Evolutionary conservation across 257 asterid species (phyloP), one percentile per base, ranked within the genome.

Genomic region (Plantago elongata): DNA sequence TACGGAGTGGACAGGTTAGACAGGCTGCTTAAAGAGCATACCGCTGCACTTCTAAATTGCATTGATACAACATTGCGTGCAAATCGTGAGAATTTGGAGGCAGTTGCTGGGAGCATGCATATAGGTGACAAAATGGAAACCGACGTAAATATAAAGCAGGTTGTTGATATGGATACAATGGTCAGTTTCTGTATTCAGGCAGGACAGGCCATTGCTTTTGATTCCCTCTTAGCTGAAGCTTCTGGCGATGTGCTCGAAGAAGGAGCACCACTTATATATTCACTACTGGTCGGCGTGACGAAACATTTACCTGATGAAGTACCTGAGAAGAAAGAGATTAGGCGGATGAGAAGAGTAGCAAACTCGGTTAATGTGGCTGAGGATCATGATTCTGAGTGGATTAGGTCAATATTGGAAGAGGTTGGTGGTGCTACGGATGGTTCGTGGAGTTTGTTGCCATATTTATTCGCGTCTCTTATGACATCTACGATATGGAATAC

Each of bases 111-210:
- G 74, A 81, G 92, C 74, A 87, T 93, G 97, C 97, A 86, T 74
- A 78, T 88, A 42, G 97, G 95, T 52, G 97, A 93, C 57, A 81
- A 79, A 64, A 29, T 83, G 69, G 96, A 89, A 64, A 81, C 87
- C 38, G 95, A 93, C 71, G 79, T 82, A 59, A 83, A 77, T 76
- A 78, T 86, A 73, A 85, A 79, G 78, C 99, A 93, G 72, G 83
- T 93, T 16, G 84, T 89, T 69, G 99, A 89, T 78, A 77, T 85
- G 96, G 99, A 93, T 79, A 93, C 96, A 5, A 82, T 89, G 85
- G 84, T 87, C 62, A 85, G 95, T 71, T 89, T 93, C 81, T 87
- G 96, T 74, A 85, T 87, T 65, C 96, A 93, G 89, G 99, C 99
- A 13, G 97, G 99, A 37, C 95, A 83, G 69, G 95, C 96, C 43